These are phyloP conservation scores for Misopates orontium DNA, from an alignment of 257 asterid species.

Conservation along the genomic window DNA sequence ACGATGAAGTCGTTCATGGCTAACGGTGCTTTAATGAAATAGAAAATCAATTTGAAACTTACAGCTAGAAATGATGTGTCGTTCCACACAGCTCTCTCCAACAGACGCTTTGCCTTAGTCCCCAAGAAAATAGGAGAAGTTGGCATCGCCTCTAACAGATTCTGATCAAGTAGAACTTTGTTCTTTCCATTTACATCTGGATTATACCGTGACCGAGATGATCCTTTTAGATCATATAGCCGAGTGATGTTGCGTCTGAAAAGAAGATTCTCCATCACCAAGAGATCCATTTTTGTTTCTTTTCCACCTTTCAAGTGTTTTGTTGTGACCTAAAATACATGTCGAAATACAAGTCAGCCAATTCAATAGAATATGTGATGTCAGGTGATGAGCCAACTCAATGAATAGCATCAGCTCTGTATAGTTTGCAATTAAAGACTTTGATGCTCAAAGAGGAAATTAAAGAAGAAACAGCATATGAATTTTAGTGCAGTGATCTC, in stretches of 20 bases:
- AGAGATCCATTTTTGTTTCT: constrained; percentile 69
- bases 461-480: not conserved
- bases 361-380: not conserved
- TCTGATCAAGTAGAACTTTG: constrained; percentile 82
- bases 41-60: constrained; percentile 38
- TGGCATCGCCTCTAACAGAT: constrained; percentile 77
- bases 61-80: constrained; percentile 88
- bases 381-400: constrained; percentile 11
- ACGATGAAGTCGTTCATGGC: too few species aligned
- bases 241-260: constrained; percentile 63
- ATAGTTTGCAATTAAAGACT: not conserved
- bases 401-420: not conserved
- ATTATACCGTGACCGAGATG: constrained; percentile 72
- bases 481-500: not conserved
- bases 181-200: constrained; percentile 83
- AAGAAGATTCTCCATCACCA: constrained; percentile 91
- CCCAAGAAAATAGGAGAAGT: constrained; percentile 88
- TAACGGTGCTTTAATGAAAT: not conserved
- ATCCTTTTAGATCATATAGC: constrained; percentile 84
- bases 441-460: not conserved
- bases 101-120: constrained; percentile 63
- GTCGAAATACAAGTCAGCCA: constrained; percentile 23
- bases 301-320: constrained; percentile 76
- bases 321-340: constrained; percentile 49
- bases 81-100: constrained; percentile 88